Conservation (phyloP, 139 green algal genomes). For the Picochlorum costavermella region DNA sequence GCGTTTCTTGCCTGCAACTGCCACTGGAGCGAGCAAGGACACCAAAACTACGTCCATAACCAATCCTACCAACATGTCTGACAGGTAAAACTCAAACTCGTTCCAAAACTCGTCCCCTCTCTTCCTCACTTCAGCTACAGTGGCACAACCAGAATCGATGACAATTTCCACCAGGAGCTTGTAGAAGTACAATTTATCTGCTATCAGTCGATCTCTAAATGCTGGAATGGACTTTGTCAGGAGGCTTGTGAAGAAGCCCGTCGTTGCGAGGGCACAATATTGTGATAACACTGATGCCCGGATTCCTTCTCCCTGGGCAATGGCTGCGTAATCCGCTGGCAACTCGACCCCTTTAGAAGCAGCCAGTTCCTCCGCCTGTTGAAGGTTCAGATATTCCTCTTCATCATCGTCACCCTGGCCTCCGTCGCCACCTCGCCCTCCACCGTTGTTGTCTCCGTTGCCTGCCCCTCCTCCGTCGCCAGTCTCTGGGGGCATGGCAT, state of each 20-base stretch:
- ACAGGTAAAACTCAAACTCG: constrained; percentile 97
- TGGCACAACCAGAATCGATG: constrained; percentile 89
- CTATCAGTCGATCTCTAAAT: constrained; percentile 75
- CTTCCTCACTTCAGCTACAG: constrained; percentile 91
- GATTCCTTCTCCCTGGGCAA: constrained; percentile 34
- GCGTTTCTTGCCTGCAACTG: constrained; percentile 42
- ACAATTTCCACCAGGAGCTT: constrained; percentile 76
- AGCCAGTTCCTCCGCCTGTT: constrained; percentile 43
- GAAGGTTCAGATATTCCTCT: constrained; percentile 36
- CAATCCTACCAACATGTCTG: constrained; percentile 79
- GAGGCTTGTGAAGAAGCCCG: constrained; percentile 30
- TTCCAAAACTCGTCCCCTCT: constrained; percentile 88
- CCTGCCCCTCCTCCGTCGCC: neutral
- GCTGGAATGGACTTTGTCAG: constrained; percentile 49
- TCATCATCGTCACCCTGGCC: constrained; percentile 32
- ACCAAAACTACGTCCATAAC: constrained; percentile 90
- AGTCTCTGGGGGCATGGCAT: neutral
- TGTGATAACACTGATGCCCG: constrained; percentile 22
- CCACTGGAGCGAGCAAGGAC: constrained; percentile 75
- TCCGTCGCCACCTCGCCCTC: constrained; percentile 16
- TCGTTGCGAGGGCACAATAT: constrained; percentile 30
- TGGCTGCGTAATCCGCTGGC: constrained; percentile 44
- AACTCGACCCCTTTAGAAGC: constrained; percentile 39
- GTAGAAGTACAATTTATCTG: constrained; percentile 80
- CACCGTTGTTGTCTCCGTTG: constrained; percentile 13